Percentiles rank a stretch among this genome's conserved stretches.
phyloP scores from a whole-genome alignment of 805 yeast species.

The Cyberlindnera amylophila region DNA sequence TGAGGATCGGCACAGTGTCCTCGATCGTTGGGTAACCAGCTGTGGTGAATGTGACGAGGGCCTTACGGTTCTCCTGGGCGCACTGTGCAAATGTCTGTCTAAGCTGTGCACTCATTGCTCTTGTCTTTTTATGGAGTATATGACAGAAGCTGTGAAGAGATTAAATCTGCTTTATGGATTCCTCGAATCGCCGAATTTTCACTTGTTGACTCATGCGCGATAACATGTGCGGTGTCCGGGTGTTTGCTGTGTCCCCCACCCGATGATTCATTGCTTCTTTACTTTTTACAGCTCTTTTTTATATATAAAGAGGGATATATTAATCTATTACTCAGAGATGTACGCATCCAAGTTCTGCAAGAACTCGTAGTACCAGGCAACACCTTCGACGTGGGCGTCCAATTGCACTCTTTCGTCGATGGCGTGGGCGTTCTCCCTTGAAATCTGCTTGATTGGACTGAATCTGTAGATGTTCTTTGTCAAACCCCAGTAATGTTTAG shows the following conservation, averaged over 20 bases:
- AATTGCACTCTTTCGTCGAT: slow-evolving; percentile 52
- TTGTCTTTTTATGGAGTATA: not conserved
- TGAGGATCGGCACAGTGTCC: slow-evolving; percentile 81
- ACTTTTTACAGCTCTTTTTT: too few relatives aligned
- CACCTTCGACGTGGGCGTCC: slow-evolving; percentile 14
- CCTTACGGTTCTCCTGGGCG: slow-evolving; percentile 68
- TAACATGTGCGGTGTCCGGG: slow-evolving; percentile 6
- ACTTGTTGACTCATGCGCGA: slow-evolving; percentile 2
- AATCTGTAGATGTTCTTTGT: slow-evolving; percentile 59
- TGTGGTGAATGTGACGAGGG: slow-evolving; percentile 87
- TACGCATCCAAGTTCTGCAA: slow-evolving; percentile 12
- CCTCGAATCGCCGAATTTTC: not conserved
- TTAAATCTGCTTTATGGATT: too few relatives aligned
- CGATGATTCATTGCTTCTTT: too few relatives aligned
- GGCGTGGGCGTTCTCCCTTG: slow-evolving; percentile 44
- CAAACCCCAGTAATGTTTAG: slow-evolving; percentile 60
- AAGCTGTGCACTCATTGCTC: slow-evolving; percentile 35
- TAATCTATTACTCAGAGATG: slow-evolving; percentile 4
- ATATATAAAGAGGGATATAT: too few relatives aligned
- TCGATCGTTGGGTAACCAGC: slow-evolving; percentile 90
- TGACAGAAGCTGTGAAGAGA: too few relatives aligned
- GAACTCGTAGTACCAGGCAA: slow-evolving; percentile 15
- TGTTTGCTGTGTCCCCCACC: slow-evolving; percentile 1
- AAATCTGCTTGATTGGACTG: slow-evolving; percentile 32
- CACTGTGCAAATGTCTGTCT: slow-evolving; percentile 59